Evolutionary conservation across 495 filamentous ascomycete genomes (phyloP).

Genomic region (Aspergillus affinis): DNA sequence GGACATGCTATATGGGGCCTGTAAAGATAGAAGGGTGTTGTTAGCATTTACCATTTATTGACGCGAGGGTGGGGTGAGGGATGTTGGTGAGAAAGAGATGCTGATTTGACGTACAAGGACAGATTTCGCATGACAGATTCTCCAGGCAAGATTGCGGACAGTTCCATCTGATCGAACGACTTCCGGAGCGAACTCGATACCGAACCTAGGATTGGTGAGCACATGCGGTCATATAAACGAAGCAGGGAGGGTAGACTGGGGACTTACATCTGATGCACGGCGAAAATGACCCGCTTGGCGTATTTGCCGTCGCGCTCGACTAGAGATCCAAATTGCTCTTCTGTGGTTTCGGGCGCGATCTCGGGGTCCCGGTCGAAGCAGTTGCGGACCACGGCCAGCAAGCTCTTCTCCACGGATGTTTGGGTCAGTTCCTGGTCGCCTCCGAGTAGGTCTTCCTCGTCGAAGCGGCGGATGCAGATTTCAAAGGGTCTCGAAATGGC

Average conservation of each 20-base stretch:
- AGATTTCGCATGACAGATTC: conserved; percentile 92
- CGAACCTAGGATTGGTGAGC: conserved; percentile 59
- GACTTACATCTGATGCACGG: conserved; percentile 82
- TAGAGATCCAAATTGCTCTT: conserved; percentile 78
- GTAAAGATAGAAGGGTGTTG: neutral
- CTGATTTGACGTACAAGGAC: conserved; percentile 68
- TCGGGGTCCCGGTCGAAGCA: conserved; percentile 92
- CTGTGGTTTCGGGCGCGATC: conserved; percentile 76
- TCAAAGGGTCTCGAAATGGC: conserved; percentile 92
- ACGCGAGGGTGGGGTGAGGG: neutral
- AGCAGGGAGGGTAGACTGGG: neutral
- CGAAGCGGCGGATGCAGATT: conserved; percentile 75
- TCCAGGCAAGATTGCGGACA: conserved; percentile 88
- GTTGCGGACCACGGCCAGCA: conserved; percentile 81
- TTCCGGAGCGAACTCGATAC: conserved; percentile 89
- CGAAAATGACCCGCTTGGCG: conserved; percentile 85
- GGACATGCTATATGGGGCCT: conserved; percentile 53
- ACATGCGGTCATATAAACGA: conserved; percentile 3
- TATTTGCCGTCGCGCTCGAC: conserved; percentile 87
- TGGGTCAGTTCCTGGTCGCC: conserved; percentile 45
- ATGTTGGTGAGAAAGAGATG: neutral
- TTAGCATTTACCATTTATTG: conserved; percentile 5
- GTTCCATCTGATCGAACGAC: conserved; percentile 93
- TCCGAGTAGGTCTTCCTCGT: conserved; percentile 55
- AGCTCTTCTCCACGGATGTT: conserved; percentile 66